A percentile compares a stretch with the other conserved stretches of the same genome.
phyloP scores from a whole-genome alignment of 192 early-diverging fungal species.

The Funneliformis mosseae region DNA sequence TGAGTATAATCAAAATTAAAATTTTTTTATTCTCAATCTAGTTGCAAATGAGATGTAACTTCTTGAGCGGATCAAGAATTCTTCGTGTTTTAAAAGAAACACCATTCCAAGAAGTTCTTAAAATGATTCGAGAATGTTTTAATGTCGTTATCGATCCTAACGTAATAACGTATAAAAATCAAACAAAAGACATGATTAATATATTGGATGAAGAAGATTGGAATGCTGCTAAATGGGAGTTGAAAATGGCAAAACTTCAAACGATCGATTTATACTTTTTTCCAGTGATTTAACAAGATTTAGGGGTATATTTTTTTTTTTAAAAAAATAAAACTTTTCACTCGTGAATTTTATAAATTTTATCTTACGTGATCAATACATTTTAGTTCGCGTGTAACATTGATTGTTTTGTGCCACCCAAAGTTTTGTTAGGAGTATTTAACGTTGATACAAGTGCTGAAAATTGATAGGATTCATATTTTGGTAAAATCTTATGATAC shows the following conservation, averaged over 20 bases:
- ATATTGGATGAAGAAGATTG: slow-evolving; percentile 25
- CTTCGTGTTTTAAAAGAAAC: background rate
- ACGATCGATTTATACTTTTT: background rate
- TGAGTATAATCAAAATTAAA: too few species aligned
- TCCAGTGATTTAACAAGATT: background rate
- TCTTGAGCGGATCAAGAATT: background rate
- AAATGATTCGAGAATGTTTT: background rate
- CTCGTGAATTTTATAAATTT: too few species aligned
- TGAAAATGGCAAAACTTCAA: background rate
- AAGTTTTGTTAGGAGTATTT: too few species aligned
- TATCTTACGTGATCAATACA: too few species aligned
- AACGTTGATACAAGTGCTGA: too few species aligned
- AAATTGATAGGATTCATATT: too few species aligned
- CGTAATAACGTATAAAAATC: slow-evolving; percentile 1
- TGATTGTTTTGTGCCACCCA: too few species aligned
- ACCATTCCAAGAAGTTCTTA: background rate
- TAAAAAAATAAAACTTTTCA: too few species aligned
- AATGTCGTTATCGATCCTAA: background rate
- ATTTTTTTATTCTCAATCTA: too few species aligned
- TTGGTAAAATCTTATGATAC: too few species aligned
- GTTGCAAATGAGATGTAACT: background rate
- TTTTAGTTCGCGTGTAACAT: too few species aligned
- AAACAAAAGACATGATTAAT: slow-evolving; percentile 1
- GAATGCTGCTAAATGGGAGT: slow-evolving; percentile 18
- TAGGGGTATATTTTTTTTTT: too few species aligned